Evolutionary conservation across 2,329 filamentous ascomycete species (phyloP).

Genomic region (Chlorencoelia australis): DNA sequence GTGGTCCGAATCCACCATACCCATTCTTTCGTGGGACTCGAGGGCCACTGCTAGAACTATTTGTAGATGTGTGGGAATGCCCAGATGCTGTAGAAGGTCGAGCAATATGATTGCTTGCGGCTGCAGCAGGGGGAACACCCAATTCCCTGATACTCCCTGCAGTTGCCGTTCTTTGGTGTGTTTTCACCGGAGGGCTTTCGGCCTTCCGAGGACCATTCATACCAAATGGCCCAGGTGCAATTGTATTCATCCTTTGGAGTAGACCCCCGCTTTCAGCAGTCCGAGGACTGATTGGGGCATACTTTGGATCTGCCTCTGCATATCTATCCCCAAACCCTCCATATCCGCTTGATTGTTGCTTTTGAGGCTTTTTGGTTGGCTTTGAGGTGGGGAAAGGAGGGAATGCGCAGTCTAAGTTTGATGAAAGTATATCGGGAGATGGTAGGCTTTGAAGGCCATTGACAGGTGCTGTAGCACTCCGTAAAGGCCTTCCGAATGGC

Average conservation of each 20-base stretch:
- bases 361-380: conserved; percentile 12
- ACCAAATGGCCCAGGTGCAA: conserved; percentile 58
- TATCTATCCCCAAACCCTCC: conserved; percentile 9
- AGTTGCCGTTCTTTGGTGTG: conserved; percentile 23
- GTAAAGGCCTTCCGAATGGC: conserved; percentile 26
- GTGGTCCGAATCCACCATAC: conserved; percentile 48
- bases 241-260: conserved; percentile 53
- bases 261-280: conserved; percentile 35
- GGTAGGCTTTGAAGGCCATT: conserved; percentile 30
- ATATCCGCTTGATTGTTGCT: conserved; percentile 10
- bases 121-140: conserved; percentile 6
- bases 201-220: conserved; percentile 29
- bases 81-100: conserved; percentile 17
- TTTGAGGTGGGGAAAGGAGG: conserved; percentile 40
- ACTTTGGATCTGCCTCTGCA: conserved; percentile 30
- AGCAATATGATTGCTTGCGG: conserved; percentile 7
- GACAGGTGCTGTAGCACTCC: conserved; percentile 30
- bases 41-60: conserved; percentile 16
- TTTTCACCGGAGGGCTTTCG: conserved; percentile 15
- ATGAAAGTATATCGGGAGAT: conserved; percentile 33
- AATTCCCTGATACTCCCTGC: conserved; percentile 13
- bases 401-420: conserved; percentile 41
- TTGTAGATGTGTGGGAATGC: conserved; percentile 18
- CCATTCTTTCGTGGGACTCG: conserved; percentile 36
- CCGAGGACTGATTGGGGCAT: conserved; percentile 40